These are phyloP conservation scores for Azolla pinnata DNA, from an alignment of 75 land plant genomes.

Conservation along the genomic window DNA sequence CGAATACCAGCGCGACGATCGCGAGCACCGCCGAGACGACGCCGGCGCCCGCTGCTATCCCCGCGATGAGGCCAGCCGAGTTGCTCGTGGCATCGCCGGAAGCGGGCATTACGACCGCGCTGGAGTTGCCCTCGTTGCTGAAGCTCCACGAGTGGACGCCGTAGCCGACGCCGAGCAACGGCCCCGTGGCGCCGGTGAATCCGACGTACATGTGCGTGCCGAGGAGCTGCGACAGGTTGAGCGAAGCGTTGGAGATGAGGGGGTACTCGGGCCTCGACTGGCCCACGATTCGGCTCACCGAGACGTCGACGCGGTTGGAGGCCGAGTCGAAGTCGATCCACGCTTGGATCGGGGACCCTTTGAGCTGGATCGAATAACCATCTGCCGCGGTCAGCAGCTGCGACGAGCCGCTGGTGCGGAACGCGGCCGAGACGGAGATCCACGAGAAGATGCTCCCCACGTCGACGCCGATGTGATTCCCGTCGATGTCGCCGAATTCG, in stretches of 20 bases:
- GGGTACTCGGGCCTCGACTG: conserved; percentile 23
- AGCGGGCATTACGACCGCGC: no score
- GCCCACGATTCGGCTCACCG: conserved; percentile 5
- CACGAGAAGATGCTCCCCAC: conserved; percentile 8
- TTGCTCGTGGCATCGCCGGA: no score
- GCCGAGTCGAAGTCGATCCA: conserved; percentile 13
- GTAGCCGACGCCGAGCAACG: conserved; percentile 23
- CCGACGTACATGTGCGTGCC: conserved; percentile 26
- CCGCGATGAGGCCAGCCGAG: no score
- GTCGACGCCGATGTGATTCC: conserved; percentile 22
- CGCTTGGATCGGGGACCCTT: conserved; percentile 9
- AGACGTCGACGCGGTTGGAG: neutral
- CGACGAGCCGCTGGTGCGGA: neutral
- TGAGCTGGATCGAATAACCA: neutral
- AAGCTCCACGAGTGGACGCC: conserved; percentile 6
- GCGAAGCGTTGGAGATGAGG: conserved; percentile 13
- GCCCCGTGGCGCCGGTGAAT: conserved; percentile 26
- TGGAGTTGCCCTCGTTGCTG: neutral
- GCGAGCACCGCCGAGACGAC: no score
- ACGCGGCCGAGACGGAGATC: neutral
- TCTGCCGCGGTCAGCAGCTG: neutral
- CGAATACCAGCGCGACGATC: neutral
- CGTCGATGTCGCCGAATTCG: conserved; percentile 7
- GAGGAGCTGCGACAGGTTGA: conserved; percentile 19
- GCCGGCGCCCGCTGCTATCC: no score